Conservation (phyloP, 371 early-diverging fungal genomes). For the Lichtheimia ornata region DNA sequence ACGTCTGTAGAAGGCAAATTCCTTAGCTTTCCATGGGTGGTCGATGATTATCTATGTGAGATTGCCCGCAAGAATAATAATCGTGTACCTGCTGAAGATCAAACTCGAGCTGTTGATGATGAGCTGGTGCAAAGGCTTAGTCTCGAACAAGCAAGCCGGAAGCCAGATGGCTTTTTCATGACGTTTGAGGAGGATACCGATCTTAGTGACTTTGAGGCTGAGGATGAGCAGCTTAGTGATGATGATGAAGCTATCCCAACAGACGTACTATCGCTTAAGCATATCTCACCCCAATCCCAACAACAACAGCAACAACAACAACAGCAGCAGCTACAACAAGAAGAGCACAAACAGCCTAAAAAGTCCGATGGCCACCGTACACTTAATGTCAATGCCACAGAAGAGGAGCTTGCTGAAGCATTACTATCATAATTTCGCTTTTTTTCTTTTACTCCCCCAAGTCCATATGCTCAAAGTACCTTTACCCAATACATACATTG, state of each 20-base stretch:
- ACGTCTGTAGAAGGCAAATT: slow-evolving; percentile 26
- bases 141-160: neutral
- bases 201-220: too few relatives aligned
- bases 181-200: neutral
- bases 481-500: too few relatives aligned
- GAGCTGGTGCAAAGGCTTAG: neutral
- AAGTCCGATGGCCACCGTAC: neutral
- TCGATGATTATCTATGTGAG: slow-evolving; percentile 53
- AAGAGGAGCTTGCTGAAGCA: neutral
- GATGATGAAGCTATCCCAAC: neutral
- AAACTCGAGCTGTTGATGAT: slow-evolving; percentile 18
- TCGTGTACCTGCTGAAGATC: slow-evolving; percentile 2
- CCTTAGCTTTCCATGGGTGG: slow-evolving; percentile 69
- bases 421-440: neutral
- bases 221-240: neutral
- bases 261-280: neutral
- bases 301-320: neutral
- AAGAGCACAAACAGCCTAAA: neutral
- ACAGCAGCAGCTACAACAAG: neutral
- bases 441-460: too few relatives aligned
- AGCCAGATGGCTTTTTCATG: neutral
- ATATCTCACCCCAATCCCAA: neutral
- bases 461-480: too few relatives aligned
- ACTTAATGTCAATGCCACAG: neutral
- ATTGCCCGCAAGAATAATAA: slow-evolving; percentile 34